A percentile compares a stretch with the other conserved stretches of the same genome.
phyloP scores from a whole-genome alignment of 108 stramenopile species.

The Nannochloropsis salina region DNA sequence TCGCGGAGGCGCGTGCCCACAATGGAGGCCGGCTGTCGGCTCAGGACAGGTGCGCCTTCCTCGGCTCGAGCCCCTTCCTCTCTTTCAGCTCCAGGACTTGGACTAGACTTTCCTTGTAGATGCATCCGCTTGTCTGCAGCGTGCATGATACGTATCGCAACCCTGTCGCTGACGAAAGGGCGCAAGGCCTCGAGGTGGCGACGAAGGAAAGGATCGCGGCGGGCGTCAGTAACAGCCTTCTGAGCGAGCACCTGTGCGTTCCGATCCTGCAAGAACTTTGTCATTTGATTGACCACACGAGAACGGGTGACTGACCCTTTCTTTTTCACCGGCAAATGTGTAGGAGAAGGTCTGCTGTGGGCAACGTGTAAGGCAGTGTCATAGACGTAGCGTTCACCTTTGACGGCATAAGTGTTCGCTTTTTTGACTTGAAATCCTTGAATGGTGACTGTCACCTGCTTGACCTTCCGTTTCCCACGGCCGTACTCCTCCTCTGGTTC shows the following conservation, averaged over 20 bases:
- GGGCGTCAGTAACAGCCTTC: neutral
- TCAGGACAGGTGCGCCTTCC: neutral
- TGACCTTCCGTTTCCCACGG: neutral
- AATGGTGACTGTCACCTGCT: neutral
- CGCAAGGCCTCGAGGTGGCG: neutral
- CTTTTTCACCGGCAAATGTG: neutral
- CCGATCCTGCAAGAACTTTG: neutral
- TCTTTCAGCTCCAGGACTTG: neutral
- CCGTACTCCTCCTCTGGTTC: neutral
- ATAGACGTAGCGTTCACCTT: neutral
- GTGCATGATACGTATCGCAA: neutral
- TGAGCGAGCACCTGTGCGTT: neutral
- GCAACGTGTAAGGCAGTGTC: neutral
- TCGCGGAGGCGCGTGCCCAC: neutral
- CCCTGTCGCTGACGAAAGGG: neutral
- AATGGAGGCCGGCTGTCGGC: neutral
- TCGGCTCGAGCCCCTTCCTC: neutral
- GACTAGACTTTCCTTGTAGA: neutral
- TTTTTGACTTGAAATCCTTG: neutral
- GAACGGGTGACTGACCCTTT: neutral
- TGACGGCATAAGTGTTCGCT: neutral
- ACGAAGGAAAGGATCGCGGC: constrained; percentile 6
- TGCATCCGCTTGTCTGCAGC: neutral
- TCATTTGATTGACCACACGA: neutral
- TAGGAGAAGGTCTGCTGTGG: neutral